Percentiles rank a stretch among this genome's conserved stretches.
These are phyloP conservation scores for Adansonia rubrostipa DNA, from an alignment of 441 rosid species.

Conservation along the genomic window DNA sequence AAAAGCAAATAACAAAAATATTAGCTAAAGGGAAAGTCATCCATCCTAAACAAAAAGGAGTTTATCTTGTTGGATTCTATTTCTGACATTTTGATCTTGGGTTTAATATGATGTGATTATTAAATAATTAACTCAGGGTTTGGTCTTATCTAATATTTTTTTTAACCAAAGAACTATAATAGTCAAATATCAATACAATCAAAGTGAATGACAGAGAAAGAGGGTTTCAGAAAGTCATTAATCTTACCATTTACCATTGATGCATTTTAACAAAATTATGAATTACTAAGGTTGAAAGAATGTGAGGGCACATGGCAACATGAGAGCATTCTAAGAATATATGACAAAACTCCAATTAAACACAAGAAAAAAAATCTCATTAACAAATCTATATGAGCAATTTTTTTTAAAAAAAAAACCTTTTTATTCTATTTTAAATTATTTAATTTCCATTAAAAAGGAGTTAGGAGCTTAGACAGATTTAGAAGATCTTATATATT, in stretches of 20 bases:
- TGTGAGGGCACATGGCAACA: slow-evolving; percentile 35
- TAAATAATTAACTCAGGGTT: neutral
- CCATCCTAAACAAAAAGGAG: neutral
- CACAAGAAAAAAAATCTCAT: slow-evolving; percentile 37
- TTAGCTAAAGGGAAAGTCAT: neutral
- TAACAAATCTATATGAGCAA: slow-evolving; percentile 37
- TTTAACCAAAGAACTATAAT: neutral
- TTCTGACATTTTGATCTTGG: neutral
- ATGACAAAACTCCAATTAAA: slow-evolving; percentile 29
- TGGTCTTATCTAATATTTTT: neutral
- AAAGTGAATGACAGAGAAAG: too few relatives aligned
- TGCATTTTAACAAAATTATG: too few relatives aligned
- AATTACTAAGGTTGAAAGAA: slow-evolving; percentile 8
- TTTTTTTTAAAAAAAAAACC: neutral
- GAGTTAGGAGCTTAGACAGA: slow-evolving; percentile 46
- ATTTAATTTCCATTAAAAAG: slow-evolving; percentile 23
- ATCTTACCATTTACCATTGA: too few relatives aligned
- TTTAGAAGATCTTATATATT: slow-evolving; percentile 42
- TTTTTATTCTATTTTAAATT: neutral
- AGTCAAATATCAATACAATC: neutral
- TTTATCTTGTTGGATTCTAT: neutral
- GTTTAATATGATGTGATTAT: neutral
- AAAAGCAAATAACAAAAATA: neutral
- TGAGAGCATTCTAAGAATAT: slow-evolving; percentile 28
- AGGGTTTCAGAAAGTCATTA: too few relatives aligned